These are phyloP conservation scores for Backusella mclennaniae DNA, from an alignment of 192 early-diverging fungal genomes.

Conservation along the genomic window DNA sequence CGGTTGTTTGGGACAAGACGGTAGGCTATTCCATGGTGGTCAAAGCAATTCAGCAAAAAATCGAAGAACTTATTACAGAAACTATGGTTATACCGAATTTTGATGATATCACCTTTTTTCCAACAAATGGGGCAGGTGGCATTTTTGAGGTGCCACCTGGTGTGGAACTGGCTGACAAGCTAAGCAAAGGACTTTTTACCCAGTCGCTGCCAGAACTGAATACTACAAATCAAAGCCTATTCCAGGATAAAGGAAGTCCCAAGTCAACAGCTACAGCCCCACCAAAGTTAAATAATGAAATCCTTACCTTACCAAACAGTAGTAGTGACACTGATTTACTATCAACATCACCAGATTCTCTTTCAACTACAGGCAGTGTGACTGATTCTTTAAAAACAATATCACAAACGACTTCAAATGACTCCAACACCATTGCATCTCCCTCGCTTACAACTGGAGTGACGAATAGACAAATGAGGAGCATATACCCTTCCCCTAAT, in stretches of 20 bases:
- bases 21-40: conserved; percentile 76
- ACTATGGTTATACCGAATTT: conserved; percentile 87
- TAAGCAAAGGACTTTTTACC: conserved; percentile 5
- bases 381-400: not conserved
- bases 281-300: not conserved
- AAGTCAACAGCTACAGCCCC: not conserved
- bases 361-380: not conserved
- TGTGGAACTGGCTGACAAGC: not conserved
- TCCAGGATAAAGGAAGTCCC: not conserved
- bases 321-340: not conserved
- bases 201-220: conserved; percentile 28
- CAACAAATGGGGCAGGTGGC: conserved; percentile 54
- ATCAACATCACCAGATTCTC: not conserved
- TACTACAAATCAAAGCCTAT: not conserved
- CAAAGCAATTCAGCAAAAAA: conserved; percentile 79
- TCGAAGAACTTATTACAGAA: conserved; percentile 80
- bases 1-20: conserved; percentile 83
- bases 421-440: not conserved
- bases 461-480: not conserved
- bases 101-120: conserved; percentile 88
- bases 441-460: not conserved
- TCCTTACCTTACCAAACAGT: not conserved
- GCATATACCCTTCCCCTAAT: not conserved
- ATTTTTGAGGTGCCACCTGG: conserved; percentile 47
- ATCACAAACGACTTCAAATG: not conserved